Conservation (phyloP, 495 filamentous ascomycete species). For the Hypoxylon rickii region DNA sequence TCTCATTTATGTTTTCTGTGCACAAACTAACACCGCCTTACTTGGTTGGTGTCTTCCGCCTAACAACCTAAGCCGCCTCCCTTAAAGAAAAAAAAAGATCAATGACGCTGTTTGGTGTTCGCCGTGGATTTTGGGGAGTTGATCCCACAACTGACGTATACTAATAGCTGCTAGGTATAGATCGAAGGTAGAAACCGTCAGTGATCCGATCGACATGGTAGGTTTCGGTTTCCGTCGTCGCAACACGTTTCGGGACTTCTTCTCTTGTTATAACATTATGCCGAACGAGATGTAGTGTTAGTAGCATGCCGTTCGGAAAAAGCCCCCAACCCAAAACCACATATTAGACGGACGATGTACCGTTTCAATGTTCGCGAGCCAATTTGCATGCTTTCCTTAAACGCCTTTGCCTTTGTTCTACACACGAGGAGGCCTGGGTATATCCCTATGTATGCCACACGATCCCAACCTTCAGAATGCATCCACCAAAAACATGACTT, state of each 20-base stretch:
- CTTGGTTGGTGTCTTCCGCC: not conserved
- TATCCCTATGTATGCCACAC: conserved; percentile 30
- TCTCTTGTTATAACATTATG: not conserved
- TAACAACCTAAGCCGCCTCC: not conserved
- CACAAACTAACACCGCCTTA: too few species aligned
- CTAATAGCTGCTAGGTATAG: too few species aligned
- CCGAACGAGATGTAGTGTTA: not conserved
- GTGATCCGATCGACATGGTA: not conserved
- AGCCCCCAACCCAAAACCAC: conserved; percentile 7
- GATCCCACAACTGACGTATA: too few species aligned
- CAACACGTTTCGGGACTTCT: not conserved
- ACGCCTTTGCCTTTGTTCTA: conserved; percentile 29
- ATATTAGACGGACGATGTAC: not conserved
- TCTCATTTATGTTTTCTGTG: too few species aligned
- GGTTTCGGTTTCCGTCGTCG: not conserved
- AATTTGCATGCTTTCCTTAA: conserved; percentile 13
- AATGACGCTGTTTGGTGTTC: not conserved
- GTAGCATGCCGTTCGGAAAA: conserved; percentile 1
- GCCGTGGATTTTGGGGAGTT: not conserved
- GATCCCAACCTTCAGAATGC: conserved; percentile 11
- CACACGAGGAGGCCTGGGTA: conserved; percentile 23
- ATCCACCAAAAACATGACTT: conserved; percentile 15
- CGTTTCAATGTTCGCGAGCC: conserved; percentile 2
- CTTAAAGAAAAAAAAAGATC: not conserved
- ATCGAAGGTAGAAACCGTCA: too few species aligned